phyloP scores from a whole-genome alignment of 108 stramenopile species.

The Aurantiochytrium sp. region DNA sequence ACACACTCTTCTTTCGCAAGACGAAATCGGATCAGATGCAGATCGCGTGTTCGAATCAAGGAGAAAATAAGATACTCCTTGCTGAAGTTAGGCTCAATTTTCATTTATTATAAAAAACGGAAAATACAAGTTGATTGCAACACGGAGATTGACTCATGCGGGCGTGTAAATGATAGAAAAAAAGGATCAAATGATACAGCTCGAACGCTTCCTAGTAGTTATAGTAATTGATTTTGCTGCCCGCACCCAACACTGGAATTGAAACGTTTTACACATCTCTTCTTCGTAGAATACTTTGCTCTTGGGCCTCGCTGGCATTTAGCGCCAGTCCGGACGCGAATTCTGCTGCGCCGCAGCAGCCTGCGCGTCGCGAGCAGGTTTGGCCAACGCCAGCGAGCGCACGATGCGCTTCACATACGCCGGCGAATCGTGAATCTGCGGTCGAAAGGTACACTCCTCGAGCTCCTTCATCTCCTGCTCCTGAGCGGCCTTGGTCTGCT shows the following conservation, averaged over 20 bases:
- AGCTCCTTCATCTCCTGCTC: conserved; percentile 36
- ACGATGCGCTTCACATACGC: conserved; percentile 43
- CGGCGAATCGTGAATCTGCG: conserved; percentile 41
- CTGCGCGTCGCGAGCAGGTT: neutral
- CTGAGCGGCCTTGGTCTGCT: neutral
- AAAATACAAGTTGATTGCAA: no score
- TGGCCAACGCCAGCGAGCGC: conserved; percentile 24
- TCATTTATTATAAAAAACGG: no score
- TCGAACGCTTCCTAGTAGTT: no score
- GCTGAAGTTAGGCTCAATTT: no score
- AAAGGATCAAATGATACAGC: no score
- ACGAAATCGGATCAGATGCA: no score
- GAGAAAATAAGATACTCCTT: no score
- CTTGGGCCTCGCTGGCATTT: neutral
- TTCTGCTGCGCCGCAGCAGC: neutral
- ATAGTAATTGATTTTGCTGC: no score
- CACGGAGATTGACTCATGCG: no score
- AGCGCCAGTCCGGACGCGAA: neutral
- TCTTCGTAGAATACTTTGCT: neutral
- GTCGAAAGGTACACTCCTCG: conserved; percentile 48
- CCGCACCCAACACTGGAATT: neutral
- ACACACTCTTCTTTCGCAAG: no score
- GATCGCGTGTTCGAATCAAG: no score
- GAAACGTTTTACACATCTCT: neutral
- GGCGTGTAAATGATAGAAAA: no score